A percentile compares a stretch with the other conserved stretches of the same genome.
These are phyloP conservation scores for Tuber calosporum DNA, from an alignment of 495 filamentous ascomycete genomes.

Conservation along the genomic window DNA sequence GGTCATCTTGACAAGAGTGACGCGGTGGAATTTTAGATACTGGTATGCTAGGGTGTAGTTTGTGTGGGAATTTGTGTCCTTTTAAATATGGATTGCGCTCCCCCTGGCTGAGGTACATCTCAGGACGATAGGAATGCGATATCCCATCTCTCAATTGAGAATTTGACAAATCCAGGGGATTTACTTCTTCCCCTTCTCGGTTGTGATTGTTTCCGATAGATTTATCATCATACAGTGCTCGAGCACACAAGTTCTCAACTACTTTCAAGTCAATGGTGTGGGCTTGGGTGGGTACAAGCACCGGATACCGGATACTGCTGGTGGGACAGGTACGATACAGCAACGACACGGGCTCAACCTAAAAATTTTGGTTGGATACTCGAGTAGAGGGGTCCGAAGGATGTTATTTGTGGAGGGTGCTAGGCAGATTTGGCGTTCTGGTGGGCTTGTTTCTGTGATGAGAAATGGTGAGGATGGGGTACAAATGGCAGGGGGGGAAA, in stretches of 20 bases:
- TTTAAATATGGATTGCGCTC: not conserved
- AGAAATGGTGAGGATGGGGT: not conserved
- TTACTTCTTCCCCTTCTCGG: not conserved
- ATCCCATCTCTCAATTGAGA: not conserved
- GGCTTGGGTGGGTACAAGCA: not conserved
- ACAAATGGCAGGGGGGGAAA: not conserved
- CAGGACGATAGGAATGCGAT: not conserved
- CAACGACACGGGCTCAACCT: not conserved
- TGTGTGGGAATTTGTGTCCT: not conserved
- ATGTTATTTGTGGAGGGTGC: no score
- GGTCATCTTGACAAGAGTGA: slow-evolving; percentile 10
- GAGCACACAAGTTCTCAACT: no score
- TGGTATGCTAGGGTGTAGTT: not conserved
- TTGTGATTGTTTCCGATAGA: not conserved
- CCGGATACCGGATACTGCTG: not conserved
- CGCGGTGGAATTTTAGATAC: not conserved
- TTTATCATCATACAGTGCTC: no score
- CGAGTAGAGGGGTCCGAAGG: no score
- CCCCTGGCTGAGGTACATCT: not conserved
- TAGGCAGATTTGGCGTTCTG: not conserved
- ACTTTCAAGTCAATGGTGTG: not conserved
- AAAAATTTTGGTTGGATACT: not conserved
- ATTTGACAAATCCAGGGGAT: not conserved
- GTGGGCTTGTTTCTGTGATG: not conserved
- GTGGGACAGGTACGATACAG: not conserved